Percentiles rank a stretch among this genome's conserved stretches.
phyloP scores from a whole-genome alignment of 2,329 filamentous ascomycete species.

The Colletotrichum zoysiae region DNA sequence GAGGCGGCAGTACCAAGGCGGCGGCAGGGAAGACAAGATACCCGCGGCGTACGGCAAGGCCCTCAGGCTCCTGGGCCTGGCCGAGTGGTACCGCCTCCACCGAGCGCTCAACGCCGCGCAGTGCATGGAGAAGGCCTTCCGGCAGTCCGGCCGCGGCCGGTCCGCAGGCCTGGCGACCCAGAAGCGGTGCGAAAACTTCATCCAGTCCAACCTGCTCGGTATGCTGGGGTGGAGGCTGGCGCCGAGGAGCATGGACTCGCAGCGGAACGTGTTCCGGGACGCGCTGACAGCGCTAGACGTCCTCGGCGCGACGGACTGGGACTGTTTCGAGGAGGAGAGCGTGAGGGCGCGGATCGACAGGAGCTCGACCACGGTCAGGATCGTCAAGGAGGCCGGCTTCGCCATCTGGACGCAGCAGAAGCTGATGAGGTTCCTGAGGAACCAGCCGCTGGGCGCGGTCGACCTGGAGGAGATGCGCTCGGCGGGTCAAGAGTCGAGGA shows the following conservation, averaged over 20 bases:
- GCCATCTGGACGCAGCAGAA: slow-evolving; percentile 9
- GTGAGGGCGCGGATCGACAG: slow-evolving; percentile 7
- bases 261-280: slow-evolving; percentile 7
- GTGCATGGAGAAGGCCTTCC: slow-evolving; percentile 16
- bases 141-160: background rate
- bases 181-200: slow-evolving; percentile 2
- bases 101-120: slow-evolving; percentile 28
- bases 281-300: slow-evolving; percentile 5
- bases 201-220: slow-evolving; percentile 7
- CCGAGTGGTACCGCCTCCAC: slow-evolving; percentile 29
- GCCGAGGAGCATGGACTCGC: slow-evolving; percentile 3
- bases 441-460: background rate
- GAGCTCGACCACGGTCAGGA: slow-evolving; percentile 1
- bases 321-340: background rate
- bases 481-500: background rate
- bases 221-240: slow-evolving; percentile 29
- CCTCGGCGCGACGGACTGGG: slow-evolving; percentile 17
- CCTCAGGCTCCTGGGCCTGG: slow-evolving; percentile 9
- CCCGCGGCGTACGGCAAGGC: slow-evolving; percentile 1
- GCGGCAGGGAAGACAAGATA: background rate
- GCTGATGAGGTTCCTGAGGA: slow-evolving; percentile 13
- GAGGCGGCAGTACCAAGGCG: slow-evolving; percentile 7
- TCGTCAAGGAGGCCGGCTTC: slow-evolving; percentile 17
- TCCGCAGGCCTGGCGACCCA: background rate
- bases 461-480: background rate